A percentile compares a stretch with the other conserved stretches of the same genome.
These are phyloP conservation scores for Lecanicillium sp. DNA, from an alignment of 2,329 filamentous ascomycete species.

Conservation along the genomic window DNA sequence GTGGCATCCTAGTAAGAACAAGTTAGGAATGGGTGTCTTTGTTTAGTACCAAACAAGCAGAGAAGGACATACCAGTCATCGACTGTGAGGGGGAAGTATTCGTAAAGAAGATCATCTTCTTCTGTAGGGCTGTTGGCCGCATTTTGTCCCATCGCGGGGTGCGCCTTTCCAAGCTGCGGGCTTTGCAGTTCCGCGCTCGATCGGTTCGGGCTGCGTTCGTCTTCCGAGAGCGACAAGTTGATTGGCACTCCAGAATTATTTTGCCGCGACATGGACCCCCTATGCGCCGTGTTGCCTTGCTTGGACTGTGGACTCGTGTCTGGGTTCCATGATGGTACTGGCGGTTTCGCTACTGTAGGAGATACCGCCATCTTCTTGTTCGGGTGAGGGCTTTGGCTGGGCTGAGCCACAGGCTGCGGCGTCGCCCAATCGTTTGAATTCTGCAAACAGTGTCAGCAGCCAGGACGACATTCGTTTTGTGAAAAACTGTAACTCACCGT, in stretches of 20 bases:
- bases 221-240: conserved; percentile 50
- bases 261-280: conserved; percentile 9
- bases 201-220: conserved; percentile 49
- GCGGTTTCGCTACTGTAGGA: conserved; percentile 40
- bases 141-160: conserved; percentile 24
- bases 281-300: conserved; percentile 3
- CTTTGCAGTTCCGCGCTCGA: conserved; percentile 42
- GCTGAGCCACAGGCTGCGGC: conserved; percentile 26
- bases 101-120: conserved; percentile 77
- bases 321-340: conserved; percentile 42
- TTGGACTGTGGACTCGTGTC: conserved; percentile 22
- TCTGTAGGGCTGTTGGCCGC: conserved; percentile 58
- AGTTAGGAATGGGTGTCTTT: conserved; percentile 10
- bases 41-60: neutral
- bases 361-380: conserved; percentile 46
- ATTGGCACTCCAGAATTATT: conserved; percentile 24
- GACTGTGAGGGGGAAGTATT: conserved; percentile 86
- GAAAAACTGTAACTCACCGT: neutral
- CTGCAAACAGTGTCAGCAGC: conserved; percentile 15
- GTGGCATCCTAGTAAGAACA: conserved; percentile 56
- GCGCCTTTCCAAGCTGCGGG: conserved; percentile 36
- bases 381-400: conserved; percentile 34
- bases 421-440: conserved; percentile 38
- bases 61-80: conserved; percentile 63
- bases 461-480: neutral